Evolutionary conservation across 768 basidiomycete species (phyloP), one percentile per base, ranked within the genome.

Genomic region (Pleurotus tuber-regium): DNA sequence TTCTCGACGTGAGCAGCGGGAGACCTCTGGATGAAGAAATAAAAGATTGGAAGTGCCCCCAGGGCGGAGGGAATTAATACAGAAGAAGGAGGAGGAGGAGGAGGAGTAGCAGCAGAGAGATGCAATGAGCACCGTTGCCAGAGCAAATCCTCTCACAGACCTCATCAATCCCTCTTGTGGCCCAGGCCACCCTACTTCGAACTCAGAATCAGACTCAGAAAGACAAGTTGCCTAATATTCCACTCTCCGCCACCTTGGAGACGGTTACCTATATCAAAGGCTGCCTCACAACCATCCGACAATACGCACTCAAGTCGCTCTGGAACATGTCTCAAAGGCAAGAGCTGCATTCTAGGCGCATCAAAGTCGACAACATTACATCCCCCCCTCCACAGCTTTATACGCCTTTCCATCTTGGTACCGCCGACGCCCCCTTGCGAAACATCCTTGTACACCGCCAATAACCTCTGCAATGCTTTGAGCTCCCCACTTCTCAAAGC

Each of bases 311-410:
- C 23, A 42, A 25, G 41, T 25, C 18, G 41, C 41, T 48, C 46
- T 48, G 18, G 46, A 48, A 35, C 46, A 33, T n/a, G 23, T 33
- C 14, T 33, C 28, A 48, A 38, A 38, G 35, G 35, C 35, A 38
- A 19, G 35, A 38, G 21, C 31, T 14, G 24, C 46, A 24, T 18
- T 31, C 29, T 48, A 19, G 31, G 30, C 46, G 31, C 46, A 33
- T 18, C 46, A 35, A 12, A 35, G 31, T 21, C 11, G 11, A n/a
- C 8, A 31, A 59, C 58, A 70, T 54, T 69, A 67, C 83, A 86
- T 82, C 28, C 82, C 84, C 18, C 84, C 82, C 59, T 92, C 90
- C 2, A 98, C 83, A 7, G 79, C 74, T 69, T 94, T 95, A 77
- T 98, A 98, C 43, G 78, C 68, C 64, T 92, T 92, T 4, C 86